Base-by-base conservation (phyloP, 2,329 filamentous ascomycete species). In the Aspergillus sp. region DNA sequence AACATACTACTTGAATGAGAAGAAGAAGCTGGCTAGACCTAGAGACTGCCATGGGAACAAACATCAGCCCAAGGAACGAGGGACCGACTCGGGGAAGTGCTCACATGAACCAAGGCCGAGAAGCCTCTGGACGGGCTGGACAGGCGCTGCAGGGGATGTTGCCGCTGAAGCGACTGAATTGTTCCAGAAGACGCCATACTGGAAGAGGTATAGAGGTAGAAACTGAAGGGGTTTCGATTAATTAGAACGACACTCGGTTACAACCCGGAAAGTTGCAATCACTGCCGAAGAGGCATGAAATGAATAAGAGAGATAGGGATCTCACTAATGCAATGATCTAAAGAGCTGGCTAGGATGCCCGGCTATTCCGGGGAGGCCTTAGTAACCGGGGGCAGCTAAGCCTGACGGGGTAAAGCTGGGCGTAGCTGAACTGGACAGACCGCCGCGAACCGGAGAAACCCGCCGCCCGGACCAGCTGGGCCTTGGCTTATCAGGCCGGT, bases 1-100 rank as follows among this genome's bases (percentile, higher is more conserved):
- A 71, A 30, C 76, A 58, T 68, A 80, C 78, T 73, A 81, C 66
- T 80, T 78, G 67, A 78, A 81, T 10, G 77, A 80, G 62, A 72
- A 77, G 7, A 73, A 49, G 59, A 80, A 82, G 62, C 77, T 80
- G 5, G 75, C 66, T 13, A 81, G 68, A 5, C 80, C 79, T 7
- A 68, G 57, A 30, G 73, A 56, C 77, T 80, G 39, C 27, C 10
- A 36, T 19, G n/a, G 53, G 17, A 63, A 23, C 17, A 30, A 54
- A 15, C 8, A 56, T 71, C 59, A 68, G 66, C 21, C 64, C 66
- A 66, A 52, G 60, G 59, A 56, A 56, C 27, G 59, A n/a, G 30
- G 23, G 21, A 56, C 50, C 5, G 11, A 56, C 49, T 27, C 11
- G 48, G 36, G 3, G 30, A 47, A 47, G 57, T 51, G 68, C 69